These are phyloP conservation scores for Aurantiochytrium sp. DNA, from an alignment of 108 stramenopile genomes.

Conservation along the genomic window DNA sequence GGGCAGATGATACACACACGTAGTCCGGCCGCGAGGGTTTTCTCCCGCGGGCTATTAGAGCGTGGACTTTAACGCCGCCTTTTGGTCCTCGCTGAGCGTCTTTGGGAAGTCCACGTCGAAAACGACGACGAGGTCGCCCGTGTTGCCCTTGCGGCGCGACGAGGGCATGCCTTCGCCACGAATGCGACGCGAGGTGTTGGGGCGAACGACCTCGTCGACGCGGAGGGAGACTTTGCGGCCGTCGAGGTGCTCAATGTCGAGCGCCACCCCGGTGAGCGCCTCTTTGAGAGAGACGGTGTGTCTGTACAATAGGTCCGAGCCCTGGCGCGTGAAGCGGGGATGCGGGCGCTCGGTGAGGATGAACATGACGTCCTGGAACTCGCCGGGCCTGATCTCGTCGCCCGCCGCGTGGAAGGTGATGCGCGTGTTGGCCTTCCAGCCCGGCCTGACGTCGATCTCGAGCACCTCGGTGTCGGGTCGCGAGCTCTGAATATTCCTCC, in stretches of 20 bases:
- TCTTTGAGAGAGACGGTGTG: constrained; percentile 79
- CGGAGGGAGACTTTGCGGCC: constrained; percentile 56
- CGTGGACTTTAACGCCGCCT: background rate
- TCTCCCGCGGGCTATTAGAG: no score
- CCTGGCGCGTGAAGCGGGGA: constrained; percentile 80
- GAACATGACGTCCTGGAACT: constrained; percentile 90
- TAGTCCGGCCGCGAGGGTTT: no score
- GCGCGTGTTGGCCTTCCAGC: constrained; percentile 83
- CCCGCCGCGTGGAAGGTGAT: constrained; percentile 85
- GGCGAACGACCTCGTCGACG: constrained; percentile 67
- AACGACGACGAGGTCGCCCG: constrained; percentile 81
- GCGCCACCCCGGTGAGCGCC: constrained; percentile 79
- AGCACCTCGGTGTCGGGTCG: constrained; percentile 69
- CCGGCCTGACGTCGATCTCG: constrained; percentile 87
- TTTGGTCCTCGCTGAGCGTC: background rate
- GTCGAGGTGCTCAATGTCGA: constrained; percentile 65
- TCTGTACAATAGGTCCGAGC: constrained; percentile 79
- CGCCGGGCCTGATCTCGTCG: constrained; percentile 81
- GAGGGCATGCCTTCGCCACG: constrained; percentile 93
- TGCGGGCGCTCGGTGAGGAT: constrained; percentile 90
- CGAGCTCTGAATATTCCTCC: constrained; percentile 51
- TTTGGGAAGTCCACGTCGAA: constrained; percentile 61
- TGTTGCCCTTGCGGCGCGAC: constrained; percentile 77
- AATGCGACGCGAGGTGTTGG: constrained; percentile 78
- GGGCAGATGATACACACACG: no score